Conservation (phyloP, 371 early-diverging fungal species). For the Mitosporidium daphniae region DNA sequence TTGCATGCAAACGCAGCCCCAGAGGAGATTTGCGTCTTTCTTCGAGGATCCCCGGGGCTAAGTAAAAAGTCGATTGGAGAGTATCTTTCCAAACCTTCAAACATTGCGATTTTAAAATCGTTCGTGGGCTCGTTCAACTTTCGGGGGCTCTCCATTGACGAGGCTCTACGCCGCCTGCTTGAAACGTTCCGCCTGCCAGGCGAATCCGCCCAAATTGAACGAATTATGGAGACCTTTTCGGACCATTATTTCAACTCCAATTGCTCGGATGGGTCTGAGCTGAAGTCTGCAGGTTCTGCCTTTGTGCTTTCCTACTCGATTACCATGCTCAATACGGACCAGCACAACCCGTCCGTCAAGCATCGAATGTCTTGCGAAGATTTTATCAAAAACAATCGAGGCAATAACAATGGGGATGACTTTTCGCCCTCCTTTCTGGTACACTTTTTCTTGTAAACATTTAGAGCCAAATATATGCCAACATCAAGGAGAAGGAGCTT, state of each 20-base stretch:
- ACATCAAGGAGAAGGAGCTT: conserved; percentile 32
- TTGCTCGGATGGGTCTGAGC: conserved; percentile 10
- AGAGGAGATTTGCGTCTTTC: conserved; percentile 21
- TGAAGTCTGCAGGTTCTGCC: conserved; percentile 32
- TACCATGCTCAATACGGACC: conserved; percentile 68
- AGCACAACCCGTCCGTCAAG: conserved; percentile 59
- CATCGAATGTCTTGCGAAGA: conserved; percentile 43
- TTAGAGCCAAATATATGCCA: conserved; percentile 2
- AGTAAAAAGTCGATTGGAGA: conserved; percentile 46
- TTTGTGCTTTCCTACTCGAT: conserved; percentile 45
- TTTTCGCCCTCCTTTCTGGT: conserved; percentile 27
- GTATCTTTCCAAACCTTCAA: conserved; percentile 37
- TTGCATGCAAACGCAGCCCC: conserved; percentile 15
- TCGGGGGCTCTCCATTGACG: conserved; percentile 31
- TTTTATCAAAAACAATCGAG: conserved; percentile 34
- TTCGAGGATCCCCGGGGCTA: conserved; percentile 24
- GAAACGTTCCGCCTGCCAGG: conserved; percentile 57
- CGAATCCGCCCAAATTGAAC: conserved; percentile 62
- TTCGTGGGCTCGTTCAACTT: conserved; percentile 53
- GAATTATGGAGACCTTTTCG: conserved; percentile 49
- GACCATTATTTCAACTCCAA: conserved; percentile 33
- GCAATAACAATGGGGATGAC: conserved; percentile 26
- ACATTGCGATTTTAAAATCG: conserved; percentile 23
- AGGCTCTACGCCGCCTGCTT: conserved; percentile 36
- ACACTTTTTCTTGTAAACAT: too few relatives aligned